Conservation (phyloP, 2,329 filamentous ascomycete genomes). For the Pezicula radicicola region DNA sequence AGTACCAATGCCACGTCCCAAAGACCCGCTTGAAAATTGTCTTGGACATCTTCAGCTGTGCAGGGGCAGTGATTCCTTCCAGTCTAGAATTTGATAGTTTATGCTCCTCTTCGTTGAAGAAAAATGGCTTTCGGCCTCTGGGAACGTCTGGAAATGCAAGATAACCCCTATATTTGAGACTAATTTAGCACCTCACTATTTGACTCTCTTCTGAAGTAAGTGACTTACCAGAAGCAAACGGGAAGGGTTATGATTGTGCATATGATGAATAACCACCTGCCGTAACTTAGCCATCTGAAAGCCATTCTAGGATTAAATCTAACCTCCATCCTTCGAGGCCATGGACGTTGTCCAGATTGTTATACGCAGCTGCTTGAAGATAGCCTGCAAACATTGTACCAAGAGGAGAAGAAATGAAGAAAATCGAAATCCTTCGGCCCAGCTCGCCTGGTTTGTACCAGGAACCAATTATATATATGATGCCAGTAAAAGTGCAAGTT, state of each 20-base stretch:
- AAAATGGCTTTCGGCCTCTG: slow-evolving; percentile 13
- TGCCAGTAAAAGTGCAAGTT: slow-evolving; percentile 15
- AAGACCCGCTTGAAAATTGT: slow-evolving; percentile 19
- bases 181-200: too few species aligned
- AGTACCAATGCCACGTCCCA: slow-evolving; percentile 26
- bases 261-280: slow-evolving; percentile 19
- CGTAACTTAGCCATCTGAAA: neutral
- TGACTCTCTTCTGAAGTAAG: neutral
- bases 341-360: neutral
- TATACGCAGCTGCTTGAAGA: slow-evolving; percentile 29
- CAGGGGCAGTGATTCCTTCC: neutral
- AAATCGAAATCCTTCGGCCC: slow-evolving; percentile 3
- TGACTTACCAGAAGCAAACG: slow-evolving; percentile 14
- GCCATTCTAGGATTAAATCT: slow-evolving; percentile 3
- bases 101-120: slow-evolving; percentile 15
- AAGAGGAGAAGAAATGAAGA: slow-evolving; percentile 1
- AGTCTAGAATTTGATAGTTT: slow-evolving; percentile 15
- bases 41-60: slow-evolving; percentile 11
- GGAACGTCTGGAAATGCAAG: slow-evolving; percentile 13
- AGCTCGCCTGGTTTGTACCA: slow-evolving; percentile 9
- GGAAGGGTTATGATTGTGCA: slow-evolving; percentile 19
- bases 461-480: slow-evolving; percentile 3
- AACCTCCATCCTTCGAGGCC: slow-evolving; percentile 39
- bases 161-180: too few species aligned
- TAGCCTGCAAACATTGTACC: slow-evolving; percentile 6